Conservation (phyloP, 139 green algal genomes). For the Coccomyxa sp. region DNA sequence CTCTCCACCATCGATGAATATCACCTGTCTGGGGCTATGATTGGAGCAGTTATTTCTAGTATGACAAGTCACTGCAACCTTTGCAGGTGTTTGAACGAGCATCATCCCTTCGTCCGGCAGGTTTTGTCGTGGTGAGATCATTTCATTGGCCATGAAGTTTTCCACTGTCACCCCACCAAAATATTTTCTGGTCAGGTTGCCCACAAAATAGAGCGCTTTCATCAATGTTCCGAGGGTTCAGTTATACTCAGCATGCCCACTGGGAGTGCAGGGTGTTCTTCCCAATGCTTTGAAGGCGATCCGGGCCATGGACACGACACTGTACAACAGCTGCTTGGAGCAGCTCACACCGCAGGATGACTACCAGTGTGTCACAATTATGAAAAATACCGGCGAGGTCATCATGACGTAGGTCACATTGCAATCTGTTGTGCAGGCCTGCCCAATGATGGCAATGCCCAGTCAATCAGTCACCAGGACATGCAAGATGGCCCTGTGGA, state of each 20-base stretch:
- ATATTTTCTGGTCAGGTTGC: background rate
- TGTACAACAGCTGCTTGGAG: background rate
- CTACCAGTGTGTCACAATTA: no score
- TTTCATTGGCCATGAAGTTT: background rate
- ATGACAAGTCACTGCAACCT: background rate
- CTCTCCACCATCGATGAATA: background rate
- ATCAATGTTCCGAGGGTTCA: background rate
- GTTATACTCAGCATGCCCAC: background rate
- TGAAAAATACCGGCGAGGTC: background rate
- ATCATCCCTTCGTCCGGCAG: background rate
- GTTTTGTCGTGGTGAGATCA: background rate
- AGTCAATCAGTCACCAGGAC: background rate
- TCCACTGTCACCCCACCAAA: background rate
- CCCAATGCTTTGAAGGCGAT: conserved; percentile 3
- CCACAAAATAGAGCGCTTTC: background rate
- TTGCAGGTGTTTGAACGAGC: background rate
- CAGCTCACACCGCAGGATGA: background rate
- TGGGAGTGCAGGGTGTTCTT: background rate
- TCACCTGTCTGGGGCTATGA: background rate
- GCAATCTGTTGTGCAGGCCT: background rate
- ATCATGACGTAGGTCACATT: background rate
- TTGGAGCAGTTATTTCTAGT: background rate
- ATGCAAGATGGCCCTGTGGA: background rate
- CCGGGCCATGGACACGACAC: background rate
- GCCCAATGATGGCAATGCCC: background rate